A percentile compares a stretch with the other conserved stretches of the same genome.
phyloP scores from a whole-genome alignment of 169 alveolate genomes.

The Plasmodium billcollinsi region DNA sequence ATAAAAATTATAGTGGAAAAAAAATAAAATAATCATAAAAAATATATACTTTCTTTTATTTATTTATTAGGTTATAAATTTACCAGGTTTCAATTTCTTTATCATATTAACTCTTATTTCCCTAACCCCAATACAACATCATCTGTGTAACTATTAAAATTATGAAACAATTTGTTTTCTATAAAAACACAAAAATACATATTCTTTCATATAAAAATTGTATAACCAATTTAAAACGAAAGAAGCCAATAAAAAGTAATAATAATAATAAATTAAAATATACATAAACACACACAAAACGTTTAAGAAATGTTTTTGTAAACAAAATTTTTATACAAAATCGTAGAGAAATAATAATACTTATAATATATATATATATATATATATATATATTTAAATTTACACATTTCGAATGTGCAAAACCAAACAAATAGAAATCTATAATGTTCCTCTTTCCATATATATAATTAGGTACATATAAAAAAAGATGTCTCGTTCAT shows the following conservation, averaged over 20 bases:
- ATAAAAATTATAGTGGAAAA: too few species aligned
- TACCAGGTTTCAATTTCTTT: too few species aligned
- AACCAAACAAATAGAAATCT: not conserved
- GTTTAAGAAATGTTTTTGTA: too few species aligned
- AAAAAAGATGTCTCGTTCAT: too few species aligned
- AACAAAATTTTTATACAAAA: constrained; percentile 6
- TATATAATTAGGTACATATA: not conserved
- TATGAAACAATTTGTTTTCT: too few species aligned
- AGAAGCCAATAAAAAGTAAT: not conserved
- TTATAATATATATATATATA: not conserved
- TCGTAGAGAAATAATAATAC: not conserved
- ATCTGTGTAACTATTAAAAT: not conserved
- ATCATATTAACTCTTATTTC: too few species aligned
- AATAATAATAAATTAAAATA: not conserved
- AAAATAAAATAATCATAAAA: too few species aligned
- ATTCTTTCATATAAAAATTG: constrained; percentile 1
- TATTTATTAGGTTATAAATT: too few species aligned
- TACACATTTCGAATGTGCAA: not conserved
- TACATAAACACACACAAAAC: not conserved
- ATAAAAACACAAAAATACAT: not conserved
- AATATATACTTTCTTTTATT: too few species aligned
- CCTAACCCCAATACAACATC: not conserved
- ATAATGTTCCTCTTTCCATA: not conserved
- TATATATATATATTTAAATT: too few species aligned
- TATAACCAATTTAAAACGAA: not conserved